Percentiles rank a stretch among this genome's conserved stretches.
These are phyloP conservation scores for Bipolaris bicolor DNA, from an alignment of 2,329 filamentous ascomycete species.

Conservation along the genomic window DNA sequence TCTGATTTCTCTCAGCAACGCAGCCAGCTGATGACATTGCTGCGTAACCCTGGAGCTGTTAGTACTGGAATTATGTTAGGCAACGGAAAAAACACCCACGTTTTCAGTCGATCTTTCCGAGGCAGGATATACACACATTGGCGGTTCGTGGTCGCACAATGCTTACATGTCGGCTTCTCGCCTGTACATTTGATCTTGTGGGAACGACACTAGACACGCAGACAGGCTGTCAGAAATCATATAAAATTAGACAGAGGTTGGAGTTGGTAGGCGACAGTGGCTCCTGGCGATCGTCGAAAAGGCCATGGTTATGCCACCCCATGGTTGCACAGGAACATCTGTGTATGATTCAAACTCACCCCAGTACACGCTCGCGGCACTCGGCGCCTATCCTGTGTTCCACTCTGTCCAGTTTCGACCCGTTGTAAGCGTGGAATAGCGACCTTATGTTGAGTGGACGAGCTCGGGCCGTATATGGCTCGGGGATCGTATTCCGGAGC, in stretches of 20 bases:
- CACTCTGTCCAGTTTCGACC: slow-evolving; percentile 13
- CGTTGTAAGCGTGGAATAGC: slow-evolving; percentile 42
- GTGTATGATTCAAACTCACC: slow-evolving; percentile 22
- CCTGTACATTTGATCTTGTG: slow-evolving; percentile 53
- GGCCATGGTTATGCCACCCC: not conserved
- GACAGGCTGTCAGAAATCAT: slow-evolving; percentile 18
- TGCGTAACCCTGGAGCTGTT: slow-evolving; percentile 35
- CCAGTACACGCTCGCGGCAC: slow-evolving; percentile 41
- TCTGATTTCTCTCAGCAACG: slow-evolving; percentile 27
- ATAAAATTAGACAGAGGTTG: not conserved
- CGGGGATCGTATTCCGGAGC: slow-evolving; percentile 8
- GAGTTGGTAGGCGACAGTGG: slow-evolving; percentile 8
- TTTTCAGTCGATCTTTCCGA: slow-evolving; percentile 48
- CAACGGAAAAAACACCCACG: slow-evolving; percentile 30
- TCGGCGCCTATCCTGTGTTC: slow-evolving; percentile 31
- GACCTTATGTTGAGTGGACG: slow-evolving; percentile 31
- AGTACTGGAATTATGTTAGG: slow-evolving; percentile 9
- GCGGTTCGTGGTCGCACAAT: slow-evolving; percentile 42
- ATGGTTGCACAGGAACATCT: not conserved
- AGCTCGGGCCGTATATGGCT: slow-evolving; percentile 14
- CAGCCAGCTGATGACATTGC: slow-evolving; percentile 38
- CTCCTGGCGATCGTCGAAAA: not conserved
- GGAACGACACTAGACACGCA: slow-evolving; percentile 40
- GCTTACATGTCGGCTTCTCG: slow-evolving; percentile 45
- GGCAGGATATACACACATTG: slow-evolving; percentile 50